Evolutionary conservation across 1,139 yeast species (phyloP).

Genomic region (Hansenula sp.): DNA sequence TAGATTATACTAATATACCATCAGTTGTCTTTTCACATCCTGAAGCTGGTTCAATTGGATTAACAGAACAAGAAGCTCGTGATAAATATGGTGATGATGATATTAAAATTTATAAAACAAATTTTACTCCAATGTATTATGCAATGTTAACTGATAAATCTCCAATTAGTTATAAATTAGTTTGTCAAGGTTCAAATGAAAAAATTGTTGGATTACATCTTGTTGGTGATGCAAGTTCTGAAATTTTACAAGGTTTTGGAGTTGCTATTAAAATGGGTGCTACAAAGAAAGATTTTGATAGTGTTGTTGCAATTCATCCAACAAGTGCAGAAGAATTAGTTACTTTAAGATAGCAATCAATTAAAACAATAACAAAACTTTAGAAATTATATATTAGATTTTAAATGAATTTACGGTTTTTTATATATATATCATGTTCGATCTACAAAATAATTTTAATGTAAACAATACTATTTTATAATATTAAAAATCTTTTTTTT

Average conservation of each 20-base stretch:
- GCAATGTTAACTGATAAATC: conserved; percentile 83
- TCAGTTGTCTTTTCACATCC: conserved; percentile 95
- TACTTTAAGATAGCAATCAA: conserved; percentile 53
- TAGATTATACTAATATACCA: conserved; percentile 83
- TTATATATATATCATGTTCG: too few relatives aligned
- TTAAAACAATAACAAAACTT: not conserved
- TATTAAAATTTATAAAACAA: conserved; percentile 75
- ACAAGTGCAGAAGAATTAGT: conserved; percentile 97
- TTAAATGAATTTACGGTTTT: too few relatives aligned
- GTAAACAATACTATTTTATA: not conserved
- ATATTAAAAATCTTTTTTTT: too few relatives aligned
- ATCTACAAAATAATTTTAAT: not conserved
- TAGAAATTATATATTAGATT: too few relatives aligned
- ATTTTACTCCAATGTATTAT: conserved; percentile 89
- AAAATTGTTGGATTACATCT: conserved; percentile 94
- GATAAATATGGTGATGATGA: conserved; percentile 76
- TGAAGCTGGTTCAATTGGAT: conserved; percentile 92
- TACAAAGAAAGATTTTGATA: conserved; percentile 90
- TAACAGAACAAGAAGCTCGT: conserved; percentile 73
- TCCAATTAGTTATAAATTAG: conserved; percentile 82
- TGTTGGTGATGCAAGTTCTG: conserved; percentile 87
- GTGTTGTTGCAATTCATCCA: conserved; percentile 96
- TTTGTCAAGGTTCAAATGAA: conserved; percentile 76
- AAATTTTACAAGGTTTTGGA: conserved; percentile 96
- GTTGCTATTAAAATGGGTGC: conserved; percentile 98